Percentiles rank a stretch among this genome's conserved stretches.
Evolutionary conservation across 78 protist genomes (phyloP).

Genomic region (Dictyostelium purpureum): DNA sequence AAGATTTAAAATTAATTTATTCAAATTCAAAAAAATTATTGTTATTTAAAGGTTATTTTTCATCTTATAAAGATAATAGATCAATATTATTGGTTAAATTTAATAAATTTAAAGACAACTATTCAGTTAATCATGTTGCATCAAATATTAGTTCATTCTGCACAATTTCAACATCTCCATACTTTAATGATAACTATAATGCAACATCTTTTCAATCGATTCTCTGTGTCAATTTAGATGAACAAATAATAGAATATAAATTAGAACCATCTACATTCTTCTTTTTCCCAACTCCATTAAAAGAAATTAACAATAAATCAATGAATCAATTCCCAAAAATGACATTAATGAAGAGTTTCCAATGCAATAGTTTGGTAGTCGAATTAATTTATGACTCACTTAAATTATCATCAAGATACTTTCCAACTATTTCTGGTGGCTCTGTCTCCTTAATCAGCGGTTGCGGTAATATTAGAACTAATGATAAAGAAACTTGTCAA

Average conservation of each 20-base stretch:
- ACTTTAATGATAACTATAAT: neutral
- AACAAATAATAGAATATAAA: neutral
- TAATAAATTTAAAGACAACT: conserved; percentile 11
- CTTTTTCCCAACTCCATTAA: neutral
- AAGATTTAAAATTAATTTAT: conserved; percentile 28
- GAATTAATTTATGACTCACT: neutral
- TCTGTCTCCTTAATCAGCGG: neutral
- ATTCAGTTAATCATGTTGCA: neutral
- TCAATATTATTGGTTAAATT: conserved; percentile 23
- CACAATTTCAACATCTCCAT: conserved; percentile 19
- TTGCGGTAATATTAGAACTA: too few species aligned
- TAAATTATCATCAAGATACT: too few species aligned
- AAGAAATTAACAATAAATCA: neutral
- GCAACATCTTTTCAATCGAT: neutral
- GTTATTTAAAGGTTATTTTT: conserved; percentile 29
- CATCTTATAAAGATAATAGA: neutral
- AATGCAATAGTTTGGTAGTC: neutral
- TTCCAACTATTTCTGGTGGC: neutral
- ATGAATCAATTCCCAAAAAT: neutral
- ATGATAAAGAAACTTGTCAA: neutral
- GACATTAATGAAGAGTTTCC: neutral
- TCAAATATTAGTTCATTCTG: neutral
- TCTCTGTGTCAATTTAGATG: neutral
- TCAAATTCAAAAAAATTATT: conserved; percentile 16
- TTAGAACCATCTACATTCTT: neutral